Conservation (phyloP, 2,329 filamentous ascomycete genomes). For the Botryosphaeria agaves region DNA sequence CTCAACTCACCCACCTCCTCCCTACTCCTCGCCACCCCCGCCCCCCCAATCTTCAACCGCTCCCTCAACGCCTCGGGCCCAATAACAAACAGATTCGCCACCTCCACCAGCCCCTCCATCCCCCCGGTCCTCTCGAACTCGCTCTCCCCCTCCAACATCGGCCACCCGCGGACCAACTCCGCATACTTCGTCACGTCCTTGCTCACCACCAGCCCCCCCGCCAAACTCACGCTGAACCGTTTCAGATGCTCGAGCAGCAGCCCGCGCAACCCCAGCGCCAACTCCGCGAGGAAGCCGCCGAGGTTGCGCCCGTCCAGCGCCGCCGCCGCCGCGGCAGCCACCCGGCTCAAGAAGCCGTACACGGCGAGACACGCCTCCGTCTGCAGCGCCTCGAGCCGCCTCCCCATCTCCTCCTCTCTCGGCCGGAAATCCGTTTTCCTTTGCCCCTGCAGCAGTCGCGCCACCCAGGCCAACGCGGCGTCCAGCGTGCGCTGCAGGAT, state of each 20-base stretch:
- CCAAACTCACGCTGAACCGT: conserved; percentile 81
- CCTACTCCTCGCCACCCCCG: conserved; percentile 13
- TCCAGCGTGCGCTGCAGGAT: conserved; percentile 54
- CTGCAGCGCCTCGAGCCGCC: conserved; percentile 37
- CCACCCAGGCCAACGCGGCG: conserved; percentile 59
- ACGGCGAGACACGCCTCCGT: conserved; percentile 62
- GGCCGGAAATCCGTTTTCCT: conserved; percentile 83
- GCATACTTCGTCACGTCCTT: conserved; percentile 94
- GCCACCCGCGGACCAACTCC: conserved; percentile 69
- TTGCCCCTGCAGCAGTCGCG: conserved; percentile 55
- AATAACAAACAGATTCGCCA: conserved; percentile 91
- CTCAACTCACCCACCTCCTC: conserved; percentile 42
- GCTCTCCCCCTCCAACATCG: conserved; percentile 40
- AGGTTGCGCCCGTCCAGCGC: conserved; percentile 75
- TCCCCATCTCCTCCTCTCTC: conserved; percentile 48
- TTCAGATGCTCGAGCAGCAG: conserved; percentile 88
- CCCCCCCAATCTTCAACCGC: conserved; percentile 25
- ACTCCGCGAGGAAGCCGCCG: conserved; percentile 64
- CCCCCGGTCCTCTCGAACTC: conserved; percentile 25
- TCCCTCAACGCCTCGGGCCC: conserved; percentile 40
- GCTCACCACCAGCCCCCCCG: conserved; percentile 84
- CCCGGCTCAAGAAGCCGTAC: conserved; percentile 59
- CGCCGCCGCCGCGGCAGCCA: conserved; percentile 43
- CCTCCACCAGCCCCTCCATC: conserved; percentile 78
- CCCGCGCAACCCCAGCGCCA: conserved; percentile 60